These are phyloP conservation scores for Fragaria iinumae DNA, from an alignment of 306 rosid species.

Conservation along the genomic window DNA sequence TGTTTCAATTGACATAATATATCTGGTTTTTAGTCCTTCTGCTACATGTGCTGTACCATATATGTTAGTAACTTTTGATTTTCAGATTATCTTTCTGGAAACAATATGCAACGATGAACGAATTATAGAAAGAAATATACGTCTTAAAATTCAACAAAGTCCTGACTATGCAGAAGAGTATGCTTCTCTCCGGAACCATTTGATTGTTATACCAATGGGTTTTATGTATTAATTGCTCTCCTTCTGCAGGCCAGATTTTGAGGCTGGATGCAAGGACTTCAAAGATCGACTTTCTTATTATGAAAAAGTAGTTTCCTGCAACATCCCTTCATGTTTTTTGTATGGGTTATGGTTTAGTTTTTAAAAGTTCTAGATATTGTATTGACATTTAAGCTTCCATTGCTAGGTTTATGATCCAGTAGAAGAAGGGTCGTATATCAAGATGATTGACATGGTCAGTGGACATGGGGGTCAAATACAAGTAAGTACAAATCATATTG, in stretches of 20 bases:
- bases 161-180: conserved; percentile 99
- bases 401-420: conserved; percentile 87
- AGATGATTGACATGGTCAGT: conserved; percentile 98
- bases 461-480: conserved; percentile 98
- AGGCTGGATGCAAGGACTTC: conserved; percentile 85
- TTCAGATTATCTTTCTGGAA: conserved; percentile 96
- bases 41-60: conserved; percentile 14
- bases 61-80: not conserved
- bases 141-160: conserved; percentile 97
- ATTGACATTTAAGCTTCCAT: conserved; percentile 22
- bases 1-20: conserved; percentile 18
- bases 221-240: conserved; percentile 25
- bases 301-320: conserved; percentile 58
- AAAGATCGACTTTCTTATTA: conserved; percentile 78
- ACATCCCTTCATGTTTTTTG: conserved; percentile 18
- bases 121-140: conserved; percentile 90
- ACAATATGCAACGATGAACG: conserved; percentile 88
- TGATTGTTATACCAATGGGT: conserved; percentile 24
- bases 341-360: not conserved
- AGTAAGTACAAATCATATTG: conserved; percentile 50
- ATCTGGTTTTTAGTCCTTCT: conserved; percentile 21
- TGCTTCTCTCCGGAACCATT: conserved; percentile 34
- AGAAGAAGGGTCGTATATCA: conserved; percentile 96
- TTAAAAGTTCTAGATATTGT: conserved; percentile 11
- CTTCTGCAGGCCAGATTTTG: conserved; percentile 85